Conservation (phyloP, 2,329 filamentous ascomycete genomes). For the Phialophora verrucosa region DNA sequence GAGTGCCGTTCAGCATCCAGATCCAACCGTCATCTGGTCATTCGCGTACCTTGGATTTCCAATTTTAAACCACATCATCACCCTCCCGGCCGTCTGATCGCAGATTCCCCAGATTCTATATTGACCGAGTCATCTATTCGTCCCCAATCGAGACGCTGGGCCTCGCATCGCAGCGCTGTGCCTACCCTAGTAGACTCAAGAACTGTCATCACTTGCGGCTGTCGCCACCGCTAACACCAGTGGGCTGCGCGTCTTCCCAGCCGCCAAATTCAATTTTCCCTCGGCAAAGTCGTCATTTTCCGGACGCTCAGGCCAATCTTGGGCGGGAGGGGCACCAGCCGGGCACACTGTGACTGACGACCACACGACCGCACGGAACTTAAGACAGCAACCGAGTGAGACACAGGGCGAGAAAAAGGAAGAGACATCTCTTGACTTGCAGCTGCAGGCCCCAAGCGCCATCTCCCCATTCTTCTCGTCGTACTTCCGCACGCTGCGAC, state of each 20-base stretch:
- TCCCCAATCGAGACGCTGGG: conserved; percentile 5
- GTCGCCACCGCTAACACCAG: conserved; percentile 19
- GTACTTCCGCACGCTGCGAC: conserved; percentile 21
- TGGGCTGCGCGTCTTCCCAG: conserved; percentile 11
- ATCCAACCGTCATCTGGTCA: conserved; percentile 13
- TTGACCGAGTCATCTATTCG: conserved; percentile 15
- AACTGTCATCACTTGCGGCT: conserved; percentile 11
- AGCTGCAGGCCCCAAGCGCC: conserved; percentile 30
- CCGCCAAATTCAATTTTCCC: conserved; percentile 4
- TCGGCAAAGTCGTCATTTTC: conserved; percentile 16
- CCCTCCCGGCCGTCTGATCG: conserved; percentile 15
- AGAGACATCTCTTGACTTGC: conserved; percentile 21
- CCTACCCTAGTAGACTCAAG: neutral
- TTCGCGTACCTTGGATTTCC: conserved; percentile 12
- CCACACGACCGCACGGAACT: conserved; percentile 1
- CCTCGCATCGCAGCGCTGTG: neutral
- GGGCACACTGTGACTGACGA: neutral
- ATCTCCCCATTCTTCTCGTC: conserved; percentile 21
- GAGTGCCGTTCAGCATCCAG: conserved; percentile 3
- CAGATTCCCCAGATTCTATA: conserved; percentile 20
- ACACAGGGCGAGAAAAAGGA: conserved; percentile 7
- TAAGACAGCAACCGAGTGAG: conserved; percentile 6
- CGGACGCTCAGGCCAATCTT: conserved; percentile 12
- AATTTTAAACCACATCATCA: conserved; percentile 19
- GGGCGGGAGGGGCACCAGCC: conserved; percentile 7